A percentile compares a stretch with the other conserved stretches of the same genome.
phyloP scores from a whole-genome alignment of 2,329 filamentous ascomycete species.

The Cladophialophora yegresii region DNA sequence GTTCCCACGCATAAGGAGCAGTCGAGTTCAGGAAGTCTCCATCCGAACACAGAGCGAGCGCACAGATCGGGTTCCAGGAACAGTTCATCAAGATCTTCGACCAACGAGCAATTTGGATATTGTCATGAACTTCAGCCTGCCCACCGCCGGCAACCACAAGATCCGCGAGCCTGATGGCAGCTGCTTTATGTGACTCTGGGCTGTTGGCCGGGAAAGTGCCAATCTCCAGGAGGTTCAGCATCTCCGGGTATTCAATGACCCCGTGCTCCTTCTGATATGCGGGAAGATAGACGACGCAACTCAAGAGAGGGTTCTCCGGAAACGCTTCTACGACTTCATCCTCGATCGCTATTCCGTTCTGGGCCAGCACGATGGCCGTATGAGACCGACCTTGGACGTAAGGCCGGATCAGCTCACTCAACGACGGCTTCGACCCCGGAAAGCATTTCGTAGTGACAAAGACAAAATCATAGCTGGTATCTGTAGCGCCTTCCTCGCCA shows the following conservation, averaged over 20 bases:
- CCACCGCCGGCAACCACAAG: slow-evolving; percentile 51
- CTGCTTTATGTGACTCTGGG: slow-evolving; percentile 37
- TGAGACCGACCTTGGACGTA: slow-evolving; percentile 52
- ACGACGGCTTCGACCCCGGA: slow-evolving; percentile 54
- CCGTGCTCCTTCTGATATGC: slow-evolving; percentile 54
- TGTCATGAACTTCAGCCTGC: slow-evolving; percentile 48
- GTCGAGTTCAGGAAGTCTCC: slow-evolving; percentile 54
- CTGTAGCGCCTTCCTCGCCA: slow-evolving; percentile 53
- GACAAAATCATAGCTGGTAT: slow-evolving; percentile 55
- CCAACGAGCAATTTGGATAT: slow-evolving; percentile 41
- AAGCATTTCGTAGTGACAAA: slow-evolving; percentile 61
- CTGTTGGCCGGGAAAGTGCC: slow-evolving; percentile 52
- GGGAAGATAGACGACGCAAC: slow-evolving; percentile 58
- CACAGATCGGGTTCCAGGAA: slow-evolving; percentile 56
- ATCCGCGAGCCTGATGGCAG: slow-evolving; percentile 44
- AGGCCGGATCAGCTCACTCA: slow-evolving; percentile 54
- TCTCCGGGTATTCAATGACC: slow-evolving; percentile 50
- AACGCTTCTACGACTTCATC: slow-evolving; percentile 54
- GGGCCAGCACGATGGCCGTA: slow-evolving; percentile 59
- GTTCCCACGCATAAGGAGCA: slow-evolving; percentile 37
- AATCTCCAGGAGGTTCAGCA: slow-evolving; percentile 52
- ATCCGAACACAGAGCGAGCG: slow-evolving; percentile 53
- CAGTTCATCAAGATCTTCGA: slow-evolving; percentile 53
- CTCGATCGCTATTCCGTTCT: slow-evolving; percentile 66
- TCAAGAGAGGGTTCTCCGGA: slow-evolving; percentile 56